phyloP scores from a whole-genome alignment of 108 stramenopile genomes.

The Nitzschia sp. region DNA sequence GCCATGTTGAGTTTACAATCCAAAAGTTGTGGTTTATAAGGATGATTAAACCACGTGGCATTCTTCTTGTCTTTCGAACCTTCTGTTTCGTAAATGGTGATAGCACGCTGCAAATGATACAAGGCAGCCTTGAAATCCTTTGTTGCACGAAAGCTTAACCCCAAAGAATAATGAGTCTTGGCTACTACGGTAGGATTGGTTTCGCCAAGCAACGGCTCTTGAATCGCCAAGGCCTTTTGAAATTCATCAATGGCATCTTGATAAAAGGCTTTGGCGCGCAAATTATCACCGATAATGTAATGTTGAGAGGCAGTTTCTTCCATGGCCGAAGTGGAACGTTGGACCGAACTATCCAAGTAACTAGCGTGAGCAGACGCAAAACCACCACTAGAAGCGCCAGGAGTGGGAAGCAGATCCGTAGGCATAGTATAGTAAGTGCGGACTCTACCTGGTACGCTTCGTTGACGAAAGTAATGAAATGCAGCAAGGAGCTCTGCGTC shows the following conservation, averaged over 20 bases:
- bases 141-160: constrained; percentile 24
- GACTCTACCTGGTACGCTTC: no score
- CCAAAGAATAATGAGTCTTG: constrained; percentile 31
- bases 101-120: constrained; percentile 25
- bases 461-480: no score
- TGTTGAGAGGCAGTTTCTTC: constrained; percentile 36
- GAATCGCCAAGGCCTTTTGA: constrained; percentile 28
- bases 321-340: background rate
- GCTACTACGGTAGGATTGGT: constrained; percentile 14
- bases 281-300: constrained; percentile 40
- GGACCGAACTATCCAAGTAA: background rate
- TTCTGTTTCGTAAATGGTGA: constrained; percentile 19
- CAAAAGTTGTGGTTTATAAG: constrained; percentile 17
- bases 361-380: no score
- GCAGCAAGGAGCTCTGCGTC: no score
- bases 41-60: background rate
- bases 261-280: constrained; percentile 39
- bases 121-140: constrained; percentile 32
- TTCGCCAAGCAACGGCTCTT: constrained; percentile 23
- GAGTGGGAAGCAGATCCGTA: no score
- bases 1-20: constrained; percentile 37
- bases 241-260: constrained; percentile 40
- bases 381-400: no score
- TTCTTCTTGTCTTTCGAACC: background rate
- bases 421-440: no score